Percentiles rank a stretch among this genome's conserved stretches.
These are phyloP conservation scores for Davidsoniella eucalypti DNA, from an alignment of 2,329 filamentous ascomycete species.

Conservation along the genomic window DNA sequence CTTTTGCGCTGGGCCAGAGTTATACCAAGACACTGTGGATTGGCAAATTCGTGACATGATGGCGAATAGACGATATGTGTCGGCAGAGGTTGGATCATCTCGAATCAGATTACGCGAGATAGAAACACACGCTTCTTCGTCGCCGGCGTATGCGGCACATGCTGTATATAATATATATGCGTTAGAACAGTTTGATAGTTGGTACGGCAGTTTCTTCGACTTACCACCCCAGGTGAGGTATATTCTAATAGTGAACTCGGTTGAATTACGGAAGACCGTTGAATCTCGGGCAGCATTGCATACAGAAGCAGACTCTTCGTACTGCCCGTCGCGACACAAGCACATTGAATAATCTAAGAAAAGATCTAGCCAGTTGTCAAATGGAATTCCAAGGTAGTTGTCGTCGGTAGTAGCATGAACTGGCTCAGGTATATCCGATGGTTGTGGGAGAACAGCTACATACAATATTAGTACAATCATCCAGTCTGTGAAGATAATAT, in stretches of 20 bases:
- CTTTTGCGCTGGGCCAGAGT: slow-evolving; percentile 70
- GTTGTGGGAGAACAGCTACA: slow-evolving; percentile 13
- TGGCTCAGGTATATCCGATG: slow-evolving; percentile 4
- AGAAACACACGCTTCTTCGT: slow-evolving; percentile 57
- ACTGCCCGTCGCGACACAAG: slow-evolving; percentile 50
- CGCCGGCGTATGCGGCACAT: slow-evolving; percentile 66
- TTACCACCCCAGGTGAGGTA: slow-evolving; percentile 61
- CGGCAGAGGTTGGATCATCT: slow-evolving; percentile 61
- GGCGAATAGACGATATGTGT: slow-evolving; percentile 70
- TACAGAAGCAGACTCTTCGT: slow-evolving; percentile 60
- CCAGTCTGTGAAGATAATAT: not conserved
- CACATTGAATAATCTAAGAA: slow-evolving; percentile 77
- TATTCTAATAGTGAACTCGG: slow-evolving; percentile 52
- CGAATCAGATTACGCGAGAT: slow-evolving; percentile 73
- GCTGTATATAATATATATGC: slow-evolving; percentile 27
- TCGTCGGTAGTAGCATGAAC: slow-evolving; percentile 14
- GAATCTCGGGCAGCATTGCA: slow-evolving; percentile 65
- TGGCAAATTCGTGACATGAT: slow-evolving; percentile 62
- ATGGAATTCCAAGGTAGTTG: slow-evolving; percentile 60
- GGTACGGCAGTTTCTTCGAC: slow-evolving; percentile 15
- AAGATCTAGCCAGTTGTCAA: slow-evolving; percentile 73
- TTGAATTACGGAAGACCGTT: slow-evolving; percentile 62
- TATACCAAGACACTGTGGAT: slow-evolving; percentile 58
- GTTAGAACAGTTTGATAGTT: not conserved
- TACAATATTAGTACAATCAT: not conserved